Base-by-base conservation (phyloP, 1,284 basidiomycete species). In the Apiotrichum porosum region DNA sequence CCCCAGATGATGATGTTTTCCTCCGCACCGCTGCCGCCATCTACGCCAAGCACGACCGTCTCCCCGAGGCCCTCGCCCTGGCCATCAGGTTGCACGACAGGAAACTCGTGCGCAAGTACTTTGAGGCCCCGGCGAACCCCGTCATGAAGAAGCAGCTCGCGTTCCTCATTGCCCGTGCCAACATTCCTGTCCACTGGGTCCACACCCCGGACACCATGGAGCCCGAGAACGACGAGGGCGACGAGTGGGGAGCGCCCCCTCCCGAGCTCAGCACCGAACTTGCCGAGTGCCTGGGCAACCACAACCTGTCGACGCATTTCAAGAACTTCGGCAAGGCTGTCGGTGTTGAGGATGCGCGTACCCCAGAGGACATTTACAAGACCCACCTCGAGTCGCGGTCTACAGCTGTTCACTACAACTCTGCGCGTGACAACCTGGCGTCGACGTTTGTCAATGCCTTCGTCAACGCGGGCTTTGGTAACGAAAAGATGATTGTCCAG, bases 371-470 rank as follows among this genome's bases (percentile, higher is more conserved):
- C 70, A 89, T 98, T 26, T 99, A 98, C 78, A 99, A 98, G 74
- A 84, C 85, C 8, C 93, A 99, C 75, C 78, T 98, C 18, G 94
- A 98, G 68, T 83, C 86, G 2, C 79, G 88, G 84, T 68, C 62
- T 80, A 48, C 62, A 3, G 78, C 83, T 1, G 78, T 84, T 1
- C 86, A 83, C 47, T 84, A 95, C 43, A 93, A 97, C 68, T 97
- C 93, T 13, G 94, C 94, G 14, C 81, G 89, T 53, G 92, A 85
- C 47, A 98, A 98, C 72, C 76, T 98, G 46, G 94, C 95, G 2
- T 88, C 91, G 9, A 95, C 93, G 2, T 98, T 98, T 62, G 95
- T 99, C 56, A 98, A 99, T 66, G 95, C 92, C 1, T 98, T 98
- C 59, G 95, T 97, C 50, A 99, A 99, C 64, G 94, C 93, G 33